Conservation (phyloP, 768 basidiomycete species). For the Suillus placidus region DNA sequence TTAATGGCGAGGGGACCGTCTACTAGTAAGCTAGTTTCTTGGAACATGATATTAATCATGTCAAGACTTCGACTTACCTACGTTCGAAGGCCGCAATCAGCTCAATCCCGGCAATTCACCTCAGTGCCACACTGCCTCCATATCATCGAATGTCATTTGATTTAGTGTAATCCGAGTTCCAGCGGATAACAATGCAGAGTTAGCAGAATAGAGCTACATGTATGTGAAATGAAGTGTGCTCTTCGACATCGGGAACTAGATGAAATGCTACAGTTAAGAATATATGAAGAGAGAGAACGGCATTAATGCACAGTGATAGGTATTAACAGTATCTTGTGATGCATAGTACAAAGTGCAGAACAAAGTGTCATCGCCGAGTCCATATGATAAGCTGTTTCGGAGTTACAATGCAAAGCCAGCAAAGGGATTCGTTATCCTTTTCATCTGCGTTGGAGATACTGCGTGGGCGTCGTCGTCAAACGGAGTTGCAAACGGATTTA, state of each 20-base stretch:
- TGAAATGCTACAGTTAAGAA: constrained; percentile 15
- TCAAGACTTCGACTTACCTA: too few relatives aligned
- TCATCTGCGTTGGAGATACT: constrained; percentile 33
- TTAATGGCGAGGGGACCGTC: too few relatives aligned
- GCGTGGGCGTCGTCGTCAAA: constrained; percentile 71
- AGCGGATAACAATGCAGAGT: constrained; percentile 7
- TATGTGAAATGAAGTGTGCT: constrained; percentile 23
- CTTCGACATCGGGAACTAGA: background rate
- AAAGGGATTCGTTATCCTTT: constrained; percentile 61
- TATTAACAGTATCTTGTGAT: constrained; percentile 12
- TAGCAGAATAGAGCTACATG: constrained; percentile 23
- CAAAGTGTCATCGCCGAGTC: constrained; percentile 4
- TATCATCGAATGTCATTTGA: background rate
- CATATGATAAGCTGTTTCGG: background rate
- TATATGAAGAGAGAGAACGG: constrained; percentile 8
- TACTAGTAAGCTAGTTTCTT: too few relatives aligned
- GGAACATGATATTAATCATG: too few relatives aligned
- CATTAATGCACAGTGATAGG: constrained; percentile 11
- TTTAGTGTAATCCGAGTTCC: constrained; percentile 14
- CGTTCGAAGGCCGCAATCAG: background rate
- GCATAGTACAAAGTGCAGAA: constrained; percentile 13
- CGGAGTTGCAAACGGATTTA: constrained; percentile 72
- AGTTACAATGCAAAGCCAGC: constrained; percentile 35
- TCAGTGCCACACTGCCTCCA: background rate
- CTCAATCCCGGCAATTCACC: background rate